These are phyloP conservation scores for Cladobotryum mycophilum DNA, from an alignment of 2,329 filamentous ascomycete genomes.

Conservation along the genomic window DNA sequence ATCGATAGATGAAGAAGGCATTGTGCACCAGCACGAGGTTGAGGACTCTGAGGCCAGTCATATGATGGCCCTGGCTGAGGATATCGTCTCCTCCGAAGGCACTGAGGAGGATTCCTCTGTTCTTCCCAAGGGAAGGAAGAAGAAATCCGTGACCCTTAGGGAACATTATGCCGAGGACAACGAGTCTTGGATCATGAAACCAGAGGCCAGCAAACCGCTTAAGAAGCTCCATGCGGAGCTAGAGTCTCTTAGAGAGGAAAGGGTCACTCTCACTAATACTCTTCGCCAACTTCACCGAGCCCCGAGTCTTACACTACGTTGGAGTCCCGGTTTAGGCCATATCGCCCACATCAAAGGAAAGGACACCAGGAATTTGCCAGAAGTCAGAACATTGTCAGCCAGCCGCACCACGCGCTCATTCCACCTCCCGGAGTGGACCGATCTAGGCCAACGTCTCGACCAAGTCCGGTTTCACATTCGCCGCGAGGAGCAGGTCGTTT, in stretches of 20 bases:
- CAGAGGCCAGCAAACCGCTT: constrained; percentile 61
- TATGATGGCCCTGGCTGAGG: constrained; percentile 67
- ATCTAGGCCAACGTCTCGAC: constrained; percentile 73
- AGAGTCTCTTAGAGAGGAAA: constrained; percentile 52
- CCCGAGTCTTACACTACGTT: constrained; percentile 68
- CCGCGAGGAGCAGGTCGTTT: constrained; percentile 75
- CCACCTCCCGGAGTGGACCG: constrained; percentile 76
- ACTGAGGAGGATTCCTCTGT: constrained; percentile 48
- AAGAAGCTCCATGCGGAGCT: constrained; percentile 63
- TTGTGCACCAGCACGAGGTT: constrained; percentile 72
- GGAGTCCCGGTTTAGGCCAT: constrained; percentile 81
- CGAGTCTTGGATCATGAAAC: constrained; percentile 60
- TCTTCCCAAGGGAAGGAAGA: constrained; percentile 49
- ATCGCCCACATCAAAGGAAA: constrained; percentile 87
- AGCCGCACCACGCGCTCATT: constrained; percentile 83
- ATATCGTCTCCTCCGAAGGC: constrained; percentile 62
- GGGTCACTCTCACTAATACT: constrained; percentile 49
- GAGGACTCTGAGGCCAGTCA: constrained; percentile 66
- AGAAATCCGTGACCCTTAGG: constrained; percentile 39
- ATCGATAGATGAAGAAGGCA: constrained; percentile 87
- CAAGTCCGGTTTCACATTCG: constrained; percentile 71
- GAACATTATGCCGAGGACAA: constrained; percentile 56
- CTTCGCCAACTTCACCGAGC: constrained; percentile 58
- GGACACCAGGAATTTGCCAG: constrained; percentile 43
- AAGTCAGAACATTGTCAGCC: constrained; percentile 53